Evolutionary conservation across 75 land plant genomes (phyloP).

Genomic region (Ceratopteris richardii): DNA sequence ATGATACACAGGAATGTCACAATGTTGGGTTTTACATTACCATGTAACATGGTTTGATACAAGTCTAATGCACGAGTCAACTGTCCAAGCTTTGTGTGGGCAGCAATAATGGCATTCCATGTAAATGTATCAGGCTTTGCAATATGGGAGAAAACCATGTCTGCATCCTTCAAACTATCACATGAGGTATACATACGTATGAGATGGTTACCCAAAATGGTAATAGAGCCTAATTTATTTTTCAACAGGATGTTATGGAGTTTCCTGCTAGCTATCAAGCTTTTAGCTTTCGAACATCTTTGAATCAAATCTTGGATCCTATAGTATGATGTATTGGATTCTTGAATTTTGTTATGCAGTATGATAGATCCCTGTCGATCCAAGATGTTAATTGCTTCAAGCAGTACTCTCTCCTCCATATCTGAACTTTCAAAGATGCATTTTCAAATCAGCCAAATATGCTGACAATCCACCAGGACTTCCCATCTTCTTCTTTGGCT

Average conservation of each 20-base stretch:
- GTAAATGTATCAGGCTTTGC: slow-evolving; percentile 12
- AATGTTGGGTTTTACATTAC: background rate
- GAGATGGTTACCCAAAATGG: background rate
- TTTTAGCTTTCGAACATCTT: no score
- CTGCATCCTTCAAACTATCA: background rate
- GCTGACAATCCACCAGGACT: no score
- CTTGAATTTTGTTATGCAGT: no score
- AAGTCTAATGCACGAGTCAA: background rate
- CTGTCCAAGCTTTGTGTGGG: background rate
- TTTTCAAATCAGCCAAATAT: no score
- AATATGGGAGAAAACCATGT: background rate
- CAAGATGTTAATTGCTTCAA: no score
- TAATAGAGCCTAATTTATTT: background rate
- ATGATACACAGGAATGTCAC: background rate
- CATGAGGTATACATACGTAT: background rate
- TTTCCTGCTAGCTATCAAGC: no score
- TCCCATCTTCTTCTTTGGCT: no score
- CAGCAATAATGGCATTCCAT: slow-evolving; percentile 41
- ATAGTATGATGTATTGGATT: no score
- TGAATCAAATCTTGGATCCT: no score
- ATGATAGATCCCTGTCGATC: no score
- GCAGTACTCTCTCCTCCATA: no score
- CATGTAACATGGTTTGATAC: background rate
- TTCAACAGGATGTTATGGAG: background rate
- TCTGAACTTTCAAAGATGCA: no score